Percentiles rank a stretch among this genome's conserved stretches.
Conservation (phyloP, 306 rosid genomes). For the Rubus idaeus region DNA sequence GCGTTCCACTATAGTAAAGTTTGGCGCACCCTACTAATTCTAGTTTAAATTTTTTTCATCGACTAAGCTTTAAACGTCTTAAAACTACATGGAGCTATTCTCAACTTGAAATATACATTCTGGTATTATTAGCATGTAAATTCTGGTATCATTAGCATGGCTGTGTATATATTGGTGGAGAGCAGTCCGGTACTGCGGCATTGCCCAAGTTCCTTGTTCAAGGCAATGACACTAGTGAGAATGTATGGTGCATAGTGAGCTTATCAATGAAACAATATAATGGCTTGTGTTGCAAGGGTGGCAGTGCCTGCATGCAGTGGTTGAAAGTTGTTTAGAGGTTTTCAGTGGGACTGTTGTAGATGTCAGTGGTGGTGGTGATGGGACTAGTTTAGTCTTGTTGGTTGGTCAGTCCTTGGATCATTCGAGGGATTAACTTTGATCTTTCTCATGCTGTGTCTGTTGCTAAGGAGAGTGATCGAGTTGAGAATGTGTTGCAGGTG, state of each 20-base stretch:
- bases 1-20: too few relatives aligned
- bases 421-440: constrained; percentile 57
- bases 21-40: too few relatives aligned
- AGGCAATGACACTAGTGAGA: constrained; percentile 16
- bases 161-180: too few relatives aligned
- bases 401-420: constrained; percentile 44
- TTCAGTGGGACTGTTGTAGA: constrained; percentile 65
- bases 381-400: constrained; percentile 37
- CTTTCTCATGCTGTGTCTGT: constrained; percentile 56
- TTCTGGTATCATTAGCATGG: too few relatives aligned
- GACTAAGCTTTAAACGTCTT: too few relatives aligned
- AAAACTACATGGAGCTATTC: constrained; percentile 28
- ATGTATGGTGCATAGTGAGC: constrained; percentile 18
- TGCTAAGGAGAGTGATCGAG: constrained; percentile 20
- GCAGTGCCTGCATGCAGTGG: constrained; percentile 26
- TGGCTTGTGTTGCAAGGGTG: constrained; percentile 52
- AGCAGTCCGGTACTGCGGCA: too few relatives aligned
- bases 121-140: constrained; percentile 28
- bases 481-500: constrained; percentile 52
- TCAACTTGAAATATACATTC: constrained; percentile 29
- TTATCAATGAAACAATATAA: constrained; percentile 63
- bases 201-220: constrained; percentile 22
- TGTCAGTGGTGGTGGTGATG: constrained; percentile 79
- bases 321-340: constrained; percentile 36
- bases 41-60: too few relatives aligned